Conservation (phyloP, 495 filamentous ascomycete genomes). For the Talaromyces wortmannii region DNA sequence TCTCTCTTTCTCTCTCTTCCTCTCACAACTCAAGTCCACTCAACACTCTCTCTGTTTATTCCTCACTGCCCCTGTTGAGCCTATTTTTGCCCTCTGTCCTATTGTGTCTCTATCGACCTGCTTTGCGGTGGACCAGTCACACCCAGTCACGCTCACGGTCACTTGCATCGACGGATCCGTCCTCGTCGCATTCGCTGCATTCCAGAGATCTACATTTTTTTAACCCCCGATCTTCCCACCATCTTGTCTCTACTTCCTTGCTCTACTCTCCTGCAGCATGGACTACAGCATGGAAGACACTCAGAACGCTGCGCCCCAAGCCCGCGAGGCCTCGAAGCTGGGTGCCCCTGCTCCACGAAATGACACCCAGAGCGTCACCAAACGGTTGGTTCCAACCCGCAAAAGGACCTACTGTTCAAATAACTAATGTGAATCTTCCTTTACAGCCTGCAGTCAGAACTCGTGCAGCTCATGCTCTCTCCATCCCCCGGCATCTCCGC, state of each 20-base stretch:
- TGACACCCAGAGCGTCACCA: constrained; percentile 69
- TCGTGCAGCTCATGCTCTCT: constrained; percentile 97
- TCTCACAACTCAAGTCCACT: not conserved
- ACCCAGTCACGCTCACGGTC: not conserved
- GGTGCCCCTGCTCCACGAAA: constrained; percentile 44
- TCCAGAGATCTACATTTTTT: not conserved
- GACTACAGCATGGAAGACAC: constrained; percentile 64
- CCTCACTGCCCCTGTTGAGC: not conserved
- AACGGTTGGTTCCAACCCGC: constrained; percentile 47
- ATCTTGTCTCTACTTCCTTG: not conserved
- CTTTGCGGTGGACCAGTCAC: not conserved
- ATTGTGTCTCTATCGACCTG: not conserved
- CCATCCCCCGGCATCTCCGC: constrained; percentile 90
- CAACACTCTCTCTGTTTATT: not conserved
- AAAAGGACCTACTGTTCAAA: not conserved
- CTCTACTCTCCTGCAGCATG: constrained; percentile 28
- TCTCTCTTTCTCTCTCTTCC: constrained; percentile 3
- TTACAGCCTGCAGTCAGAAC: constrained; percentile 82
- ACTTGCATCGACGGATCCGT: not conserved
- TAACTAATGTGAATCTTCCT: not conserved
- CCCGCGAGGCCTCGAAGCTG: constrained; percentile 52
- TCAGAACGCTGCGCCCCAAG: constrained; percentile 64
- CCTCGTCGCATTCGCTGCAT: not conserved
- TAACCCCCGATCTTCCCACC: not conserved
- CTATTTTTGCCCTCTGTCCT: not conserved